Evolutionary conservation across 2,329 filamentous ascomycete species (phyloP).

Genomic region (Lanzia echinophila): DNA sequence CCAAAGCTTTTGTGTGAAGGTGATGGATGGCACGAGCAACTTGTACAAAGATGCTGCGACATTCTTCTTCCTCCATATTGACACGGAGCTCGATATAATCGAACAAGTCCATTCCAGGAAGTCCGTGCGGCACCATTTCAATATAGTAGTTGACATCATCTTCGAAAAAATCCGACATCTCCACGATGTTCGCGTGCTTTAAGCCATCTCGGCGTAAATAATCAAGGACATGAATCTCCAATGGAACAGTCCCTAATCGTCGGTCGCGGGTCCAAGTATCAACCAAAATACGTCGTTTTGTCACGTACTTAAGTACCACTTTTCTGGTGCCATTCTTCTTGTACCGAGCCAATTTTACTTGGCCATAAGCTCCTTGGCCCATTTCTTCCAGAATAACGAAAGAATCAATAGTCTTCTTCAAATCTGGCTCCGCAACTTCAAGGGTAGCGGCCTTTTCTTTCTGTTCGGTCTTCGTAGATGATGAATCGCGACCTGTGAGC

Average conservation of each 20-base stretch:
- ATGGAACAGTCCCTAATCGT: slow-evolving; percentile 82
- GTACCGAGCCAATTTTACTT: slow-evolving; percentile 89
- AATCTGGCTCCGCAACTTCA: slow-evolving; percentile 32
- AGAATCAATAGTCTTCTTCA: slow-evolving; percentile 82
- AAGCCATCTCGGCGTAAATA: slow-evolving; percentile 73
- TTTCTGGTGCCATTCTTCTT: slow-evolving; percentile 70
- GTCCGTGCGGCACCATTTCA: slow-evolving; percentile 90
- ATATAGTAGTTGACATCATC: slow-evolving; percentile 96
- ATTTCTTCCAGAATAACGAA: slow-evolving; percentile 95
- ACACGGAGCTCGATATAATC: slow-evolving; percentile 96
- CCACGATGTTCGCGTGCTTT: slow-evolving; percentile 62
- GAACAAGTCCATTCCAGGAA: slow-evolving; percentile 97
- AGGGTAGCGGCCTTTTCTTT: slow-evolving; percentile 30
- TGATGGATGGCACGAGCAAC: slow-evolving; percentile 86
- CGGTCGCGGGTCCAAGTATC: slow-evolving; percentile 98
- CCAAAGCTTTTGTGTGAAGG: slow-evolving; percentile 80
- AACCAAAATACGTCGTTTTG: slow-evolving; percentile 90
- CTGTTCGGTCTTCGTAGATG: slow-evolving; percentile 26
- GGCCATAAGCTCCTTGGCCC: slow-evolving; percentile 95
- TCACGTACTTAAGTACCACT: slow-evolving; percentile 95
- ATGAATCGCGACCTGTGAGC: slow-evolving; percentile 38
- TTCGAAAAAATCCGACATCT: slow-evolving; percentile 69
- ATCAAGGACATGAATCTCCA: slow-evolving; percentile 95
- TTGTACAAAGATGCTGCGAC: slow-evolving; percentile 90
- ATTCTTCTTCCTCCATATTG: slow-evolving; percentile 94